phyloP scores from a whole-genome alignment of 495 filamentous ascomycete genomes.

The Cudoniella acicularis region DNA sequence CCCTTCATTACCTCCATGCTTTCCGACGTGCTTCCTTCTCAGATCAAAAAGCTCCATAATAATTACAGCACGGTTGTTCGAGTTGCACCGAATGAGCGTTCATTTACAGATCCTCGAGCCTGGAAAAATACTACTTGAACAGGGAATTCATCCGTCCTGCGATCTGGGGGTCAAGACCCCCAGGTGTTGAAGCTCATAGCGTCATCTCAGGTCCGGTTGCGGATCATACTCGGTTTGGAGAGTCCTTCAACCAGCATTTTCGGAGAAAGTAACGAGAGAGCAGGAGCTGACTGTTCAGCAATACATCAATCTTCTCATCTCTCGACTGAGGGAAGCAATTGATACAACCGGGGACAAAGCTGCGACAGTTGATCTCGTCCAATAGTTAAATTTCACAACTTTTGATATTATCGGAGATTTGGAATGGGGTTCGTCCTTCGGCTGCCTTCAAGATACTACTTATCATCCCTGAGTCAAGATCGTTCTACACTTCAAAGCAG shows the following conservation, averaged over 20 bases:
- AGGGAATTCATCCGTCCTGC: not conserved
- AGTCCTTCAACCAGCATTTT: not conserved
- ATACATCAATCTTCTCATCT: not conserved
- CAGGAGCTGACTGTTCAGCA: not conserved
- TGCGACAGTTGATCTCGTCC: not conserved
- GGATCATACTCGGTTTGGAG: not conserved
- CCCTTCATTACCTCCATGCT: not conserved
- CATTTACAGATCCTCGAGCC: not conserved
- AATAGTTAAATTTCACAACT: conserved; percentile 42
- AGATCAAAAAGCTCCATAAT: not conserved
- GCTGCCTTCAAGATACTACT: conserved; percentile 39
- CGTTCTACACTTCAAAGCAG: not conserved
- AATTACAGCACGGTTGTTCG: conserved; percentile 2
- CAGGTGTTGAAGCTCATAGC: not conserved
- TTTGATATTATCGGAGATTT: conserved; percentile 49
- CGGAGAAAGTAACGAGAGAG: not conserved
- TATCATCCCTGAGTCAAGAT: conserved; percentile 28
- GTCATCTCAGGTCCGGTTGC: not conserved
- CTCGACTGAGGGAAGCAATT: not conserved
- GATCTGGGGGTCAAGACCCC: not conserved
- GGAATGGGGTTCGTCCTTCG: conserved; percentile 47
- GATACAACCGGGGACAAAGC: not conserved
- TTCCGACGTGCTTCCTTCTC: not conserved
- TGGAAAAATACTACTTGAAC: not conserved
- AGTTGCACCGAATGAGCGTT: not conserved